Evolutionary conservation across 208 protist genomes (phyloP), one percentile per base, ranked within the genome.

Genomic region (Histomonas meleagridis): DNA sequence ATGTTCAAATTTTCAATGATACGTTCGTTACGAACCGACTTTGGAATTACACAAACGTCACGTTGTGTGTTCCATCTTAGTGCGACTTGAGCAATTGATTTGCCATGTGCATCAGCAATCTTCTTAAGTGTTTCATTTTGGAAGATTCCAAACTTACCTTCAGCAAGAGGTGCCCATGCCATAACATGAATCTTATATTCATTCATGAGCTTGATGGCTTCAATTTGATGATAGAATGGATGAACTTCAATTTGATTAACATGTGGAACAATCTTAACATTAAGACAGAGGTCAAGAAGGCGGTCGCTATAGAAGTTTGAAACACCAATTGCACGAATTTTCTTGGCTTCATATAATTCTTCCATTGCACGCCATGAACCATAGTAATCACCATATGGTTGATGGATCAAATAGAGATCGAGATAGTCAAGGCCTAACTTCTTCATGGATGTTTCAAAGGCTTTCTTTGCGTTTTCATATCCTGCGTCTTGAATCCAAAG

Each of bases 281-380:
- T n/a, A n/a, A n/a, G n/a, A n/a, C n/a, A n/a, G n/a, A n/a, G n/a
- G n/a, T n/a, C n/a, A n/a, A n/a, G n/a, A n/a, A 93, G 16, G 7
- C 53, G 53, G 18, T 57, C 53, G 7, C 12, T 7, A 57, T 57
- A 57, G 26, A 92, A 76, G 18, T 32, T 35, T 38, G 40, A 48
- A 43, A 57, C 92, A 92, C 92, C 90, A 81, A 90, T 62, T 48
- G 55, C 78, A 5, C 21, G 7, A 53, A 90, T 51, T 51, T 53
- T 46, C 12, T 16, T 16, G 7, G 7, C 12, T n/a, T 53, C 78
- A 60, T 90, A 90, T 28, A 90, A 62, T n/a, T 53, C 78, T 60
- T 90, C 78, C 7, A 90, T 32, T n/a, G 48, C 78, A 5, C 78
- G 78, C 23, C 78, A 38, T n/a, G 23, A 10, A n/a, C 53, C 23